Base-by-base conservation (phyloP, 345 rosid genomes). In the Populus simonii region DNA sequence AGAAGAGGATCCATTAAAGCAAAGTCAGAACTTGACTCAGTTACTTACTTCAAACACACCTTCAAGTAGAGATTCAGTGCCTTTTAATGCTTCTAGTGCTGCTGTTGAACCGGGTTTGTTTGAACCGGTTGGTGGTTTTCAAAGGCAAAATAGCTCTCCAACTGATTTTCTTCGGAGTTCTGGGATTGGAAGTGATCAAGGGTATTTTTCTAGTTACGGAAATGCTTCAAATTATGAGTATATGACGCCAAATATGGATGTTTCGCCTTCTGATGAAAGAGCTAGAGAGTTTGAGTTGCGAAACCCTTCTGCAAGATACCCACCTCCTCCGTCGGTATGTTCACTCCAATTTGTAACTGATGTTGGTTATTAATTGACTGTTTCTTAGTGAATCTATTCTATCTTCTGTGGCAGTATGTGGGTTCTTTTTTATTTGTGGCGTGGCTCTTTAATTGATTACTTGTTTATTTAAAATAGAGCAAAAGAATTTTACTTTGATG, bases 111-210 rank as follows among this genome's bases (percentile, higher is more conserved):
- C 86, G 66, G 83, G 81, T 13, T 53, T 83, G 80, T 65, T 22
- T 53, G 82, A 73, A 18, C 53, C 65, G 33, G 43, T 38, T 29
- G 8, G 62, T 35, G 55, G 43, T 59, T 91, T 93, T 70, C 90
- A 84, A 12, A 86, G 96, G 57, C 94, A 91, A 76, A 89, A 85
- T 81, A 91, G 93, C 75, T 88, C 94, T 73, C 96, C 97, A 36
- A 91, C 92, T 7, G 92, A 88, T 87, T 85, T 91, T 69, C 78
- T 83, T 3, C 85, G 84, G 76, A 84, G 72, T 59, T 80, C 89
- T 22, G 86, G 76, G 33, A 22, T 67, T 68, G 87, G 78, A n/a
- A 71, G 79, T 53, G 94, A 88, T 83, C 65, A 59, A 3, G 89
- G 86, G 59, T 88, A 59, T 81, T 89, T 86, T 77, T 78, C 94